A percentile compares a stretch with the other conserved stretches of the same genome.
phyloP scores from a whole-genome alignment of 225 moss, liverwort and hornwort species.

The Antitrichia curtipendula region DNA sequence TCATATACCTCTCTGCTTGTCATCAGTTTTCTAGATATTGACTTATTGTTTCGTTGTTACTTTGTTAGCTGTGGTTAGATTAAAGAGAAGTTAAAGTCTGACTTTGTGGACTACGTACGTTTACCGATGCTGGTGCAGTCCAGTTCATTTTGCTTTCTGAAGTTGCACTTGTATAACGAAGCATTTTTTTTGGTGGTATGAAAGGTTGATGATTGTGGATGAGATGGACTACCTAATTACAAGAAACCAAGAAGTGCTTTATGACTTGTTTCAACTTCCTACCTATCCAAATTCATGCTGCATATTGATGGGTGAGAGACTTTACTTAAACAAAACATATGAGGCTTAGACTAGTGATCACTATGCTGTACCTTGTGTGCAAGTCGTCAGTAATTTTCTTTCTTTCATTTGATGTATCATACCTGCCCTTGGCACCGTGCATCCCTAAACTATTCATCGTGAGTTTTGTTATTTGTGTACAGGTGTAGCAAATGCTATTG shows the following conservation, averaged over 20 bases:
- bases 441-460: not conserved
- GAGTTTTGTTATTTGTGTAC: constrained; percentile 3
- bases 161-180: not conserved
- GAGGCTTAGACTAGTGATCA: not conserved
- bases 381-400: not conserved
- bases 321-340: not conserved
- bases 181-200: constrained; percentile 1
- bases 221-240: constrained; percentile 98
- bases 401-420: not conserved
- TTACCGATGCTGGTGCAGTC: not conserved
- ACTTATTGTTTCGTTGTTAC: not conserved
- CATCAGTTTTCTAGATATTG: not conserved
- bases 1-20: not conserved
- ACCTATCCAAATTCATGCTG: constrained; percentile 62
- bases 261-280: constrained; percentile 76
- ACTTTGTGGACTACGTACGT: not conserved
- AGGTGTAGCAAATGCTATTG: constrained; percentile 87
- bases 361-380: not conserved
- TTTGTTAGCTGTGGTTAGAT: not conserved
- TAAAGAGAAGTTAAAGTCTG: not conserved
- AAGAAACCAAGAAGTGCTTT: constrained; percentile 79
- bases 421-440: not conserved
- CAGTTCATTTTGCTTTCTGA: not conserved
- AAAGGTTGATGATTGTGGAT: constrained; percentile 78
- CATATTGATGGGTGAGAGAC: constrained; percentile 59